Percentiles rank a stretch among this genome's conserved stretches.
phyloP scores from a whole-genome alignment of 257 asterid species.

The Fraxinus excelsior region DNA sequence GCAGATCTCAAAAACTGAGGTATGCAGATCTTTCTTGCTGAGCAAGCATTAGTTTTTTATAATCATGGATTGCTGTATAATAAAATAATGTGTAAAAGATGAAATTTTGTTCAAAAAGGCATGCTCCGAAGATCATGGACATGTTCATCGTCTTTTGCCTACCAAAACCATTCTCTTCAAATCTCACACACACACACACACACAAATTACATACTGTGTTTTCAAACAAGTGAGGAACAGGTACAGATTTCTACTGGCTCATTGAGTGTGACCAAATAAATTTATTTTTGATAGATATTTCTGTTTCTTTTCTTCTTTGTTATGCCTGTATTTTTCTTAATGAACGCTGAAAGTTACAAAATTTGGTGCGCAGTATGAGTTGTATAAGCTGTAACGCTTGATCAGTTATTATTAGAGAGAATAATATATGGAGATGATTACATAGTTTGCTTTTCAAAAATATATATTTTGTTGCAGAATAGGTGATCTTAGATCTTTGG shows the following conservation, averaged over 20 bases:
- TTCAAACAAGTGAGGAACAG: slow-evolving; percentile 16
- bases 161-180: slow-evolving; percentile 26
- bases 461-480: not conserved
- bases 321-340: not conserved
- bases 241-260: slow-evolving; percentile 21
- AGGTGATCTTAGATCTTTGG: not conserved
- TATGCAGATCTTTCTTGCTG: slow-evolving; percentile 39
- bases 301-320: not conserved
- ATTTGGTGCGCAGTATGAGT: not conserved
- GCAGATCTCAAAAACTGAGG: not conserved
- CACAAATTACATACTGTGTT: not conserved
- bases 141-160: slow-evolving; percentile 11
- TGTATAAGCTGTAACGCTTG: slow-evolving; percentile 8
- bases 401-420: not conserved
- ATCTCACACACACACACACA: not conserved
- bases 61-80: not conserved
- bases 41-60: slow-evolving; percentile 32
- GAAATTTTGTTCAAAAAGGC: not conserved
- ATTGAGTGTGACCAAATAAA: not conserved
- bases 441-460: not conserved
- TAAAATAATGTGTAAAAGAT: not conserved
- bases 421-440: no score
- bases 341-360: not conserved
- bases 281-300: not conserved
- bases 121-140: slow-evolving; percentile 33